Base-by-base conservation (phyloP, 306 rosid species). In the Alnus rubra region DNA sequence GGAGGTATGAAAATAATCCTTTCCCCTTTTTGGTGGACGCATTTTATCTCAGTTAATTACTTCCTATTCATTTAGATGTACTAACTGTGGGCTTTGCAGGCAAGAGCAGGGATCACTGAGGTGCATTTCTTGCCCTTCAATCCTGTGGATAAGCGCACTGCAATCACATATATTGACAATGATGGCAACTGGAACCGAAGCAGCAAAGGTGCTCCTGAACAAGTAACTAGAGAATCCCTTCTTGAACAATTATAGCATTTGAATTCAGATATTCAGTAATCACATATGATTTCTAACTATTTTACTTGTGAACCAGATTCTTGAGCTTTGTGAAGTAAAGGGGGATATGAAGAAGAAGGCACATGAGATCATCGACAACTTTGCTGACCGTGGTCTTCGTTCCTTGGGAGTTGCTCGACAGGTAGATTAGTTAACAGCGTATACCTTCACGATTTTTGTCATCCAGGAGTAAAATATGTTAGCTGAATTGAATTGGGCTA, bases 141-240 rank as follows among this genome's bases (percentile, higher is more conserved):
- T 74, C 98, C 97, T 0, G 98, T 94, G 56, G 97, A 88, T 0
- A 94, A 94, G 77, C 96, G 97, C 73, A 94, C 97, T 4, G 98
- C 98, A 59, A 92, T 88, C 69, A 94, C 98, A 82, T 94, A 86
- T 84, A 80, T 89, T 67, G 97, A 94, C 23, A 12, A 7, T n/a
- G 8, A 89, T 2, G 92, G 92, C 9, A 45, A 88, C 69, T 92
- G 98, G 96, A 87, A 90, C 77, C 77, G 98, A 77, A 80, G 91
- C 78, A 92, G 97, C 92, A 94, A 94, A 82, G 98, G 98, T 81
- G 98, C 98, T 53, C 98, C 98, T 64, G 98, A 94, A 76, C 97
- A 94, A 87, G 98, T 94, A 80, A 79, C 1, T 5, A 42, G 81
- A 45, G 10, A 76, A 45, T 15, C 10, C 39, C 39, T n/a, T 60